These are phyloP conservation scores for Exophiala alcalophila DNA, from an alignment of 2,329 filamentous ascomycete genomes.

Conservation along the genomic window DNA sequence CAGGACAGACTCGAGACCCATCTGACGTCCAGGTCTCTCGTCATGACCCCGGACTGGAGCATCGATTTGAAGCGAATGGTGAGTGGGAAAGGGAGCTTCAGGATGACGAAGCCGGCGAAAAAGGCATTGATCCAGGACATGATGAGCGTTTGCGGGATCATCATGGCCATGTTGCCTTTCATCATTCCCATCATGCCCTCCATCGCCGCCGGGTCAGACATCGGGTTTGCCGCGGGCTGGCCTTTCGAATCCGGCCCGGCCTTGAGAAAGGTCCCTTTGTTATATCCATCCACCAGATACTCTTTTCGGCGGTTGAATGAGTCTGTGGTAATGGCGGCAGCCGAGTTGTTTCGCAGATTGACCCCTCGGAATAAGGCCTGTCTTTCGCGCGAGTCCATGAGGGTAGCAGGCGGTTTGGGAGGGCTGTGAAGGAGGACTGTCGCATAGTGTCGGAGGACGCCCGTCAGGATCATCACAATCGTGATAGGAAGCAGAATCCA, in stretches of 20 bases:
- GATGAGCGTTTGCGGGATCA: constrained; percentile 96
- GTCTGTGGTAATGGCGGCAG: constrained; percentile 72
- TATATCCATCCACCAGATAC: constrained; percentile 74
- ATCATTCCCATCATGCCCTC: constrained; percentile 99
- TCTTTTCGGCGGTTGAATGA: constrained; percentile 80
- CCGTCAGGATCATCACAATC: constrained; percentile 95
- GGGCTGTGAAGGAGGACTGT: constrained; percentile 82
- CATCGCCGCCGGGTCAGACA: constrained; percentile 94
- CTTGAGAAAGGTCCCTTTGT: constrained; percentile 84
- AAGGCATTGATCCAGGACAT: constrained; percentile 99
- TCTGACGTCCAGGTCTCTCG: constrained; percentile 90
- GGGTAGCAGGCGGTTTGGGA: constrained; percentile 70
- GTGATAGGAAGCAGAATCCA: constrained; percentile 99
- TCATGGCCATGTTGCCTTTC: constrained; percentile 99
- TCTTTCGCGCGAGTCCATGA: constrained; percentile 70
- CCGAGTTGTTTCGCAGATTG: constrained; percentile 77
- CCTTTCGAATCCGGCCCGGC: constrained; percentile 75
- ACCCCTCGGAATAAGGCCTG: constrained; percentile 79
- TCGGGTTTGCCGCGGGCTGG: constrained; percentile 85
- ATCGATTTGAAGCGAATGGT: constrained; percentile 99
- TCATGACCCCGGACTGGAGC: constrained; percentile 95
- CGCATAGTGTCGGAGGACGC: constrained; percentile 92
- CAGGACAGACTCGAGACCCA: constrained; percentile 99
- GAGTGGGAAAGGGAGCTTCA: constrained; percentile 95
- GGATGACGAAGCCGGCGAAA: constrained; percentile 96